A percentile compares a stretch with the other conserved stretches of the same genome.
These are phyloP conservation scores for Haberlea rhodopensis DNA, from an alignment of 257 asterid species.

Conservation along the genomic window DNA sequence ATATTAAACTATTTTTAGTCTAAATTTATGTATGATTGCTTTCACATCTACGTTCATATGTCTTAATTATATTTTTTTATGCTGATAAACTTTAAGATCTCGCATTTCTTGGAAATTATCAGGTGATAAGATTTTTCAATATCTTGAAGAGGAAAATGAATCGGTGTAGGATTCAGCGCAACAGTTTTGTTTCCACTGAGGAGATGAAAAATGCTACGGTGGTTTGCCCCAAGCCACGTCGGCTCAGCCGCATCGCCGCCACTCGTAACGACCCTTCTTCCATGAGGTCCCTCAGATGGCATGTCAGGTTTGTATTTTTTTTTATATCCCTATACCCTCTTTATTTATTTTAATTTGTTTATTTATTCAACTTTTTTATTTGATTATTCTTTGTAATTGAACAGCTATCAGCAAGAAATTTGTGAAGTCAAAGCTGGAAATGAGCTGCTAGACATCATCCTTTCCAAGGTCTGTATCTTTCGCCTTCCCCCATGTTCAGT, in stretches of 20 bases:
- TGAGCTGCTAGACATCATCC: slow-evolving; percentile 78
- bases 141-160: slow-evolving; percentile 45
- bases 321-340: neutral
- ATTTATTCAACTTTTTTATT: neutral
- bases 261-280: slow-evolving; percentile 43
- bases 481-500: neutral
- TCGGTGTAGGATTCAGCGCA: slow-evolving; percentile 55
- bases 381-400: neutral
- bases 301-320: slow-evolving; percentile 55
- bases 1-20: neutral
- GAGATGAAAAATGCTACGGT: slow-evolving; percentile 54
- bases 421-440: slow-evolving; percentile 58
- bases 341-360: neutral
- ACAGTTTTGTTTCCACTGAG: slow-evolving; percentile 49
- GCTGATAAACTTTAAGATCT: neutral
- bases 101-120: slow-evolving; percentile 15
- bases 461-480: slow-evolving; percentile 49
- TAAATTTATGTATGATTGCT: neutral
- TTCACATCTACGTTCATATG: slow-evolving; percentile 8
- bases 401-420: slow-evolving; percentile 47
- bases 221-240: slow-evolving; percentile 69
- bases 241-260: slow-evolving; percentile 55
- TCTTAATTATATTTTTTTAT: neutral
- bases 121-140: slow-evolving; percentile 27
- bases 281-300: slow-evolving; percentile 57